These are phyloP conservation scores for Globisporangium perplexum DNA, from an alignment of 352 stramenopile genomes.

Conservation along the genomic window DNA sequence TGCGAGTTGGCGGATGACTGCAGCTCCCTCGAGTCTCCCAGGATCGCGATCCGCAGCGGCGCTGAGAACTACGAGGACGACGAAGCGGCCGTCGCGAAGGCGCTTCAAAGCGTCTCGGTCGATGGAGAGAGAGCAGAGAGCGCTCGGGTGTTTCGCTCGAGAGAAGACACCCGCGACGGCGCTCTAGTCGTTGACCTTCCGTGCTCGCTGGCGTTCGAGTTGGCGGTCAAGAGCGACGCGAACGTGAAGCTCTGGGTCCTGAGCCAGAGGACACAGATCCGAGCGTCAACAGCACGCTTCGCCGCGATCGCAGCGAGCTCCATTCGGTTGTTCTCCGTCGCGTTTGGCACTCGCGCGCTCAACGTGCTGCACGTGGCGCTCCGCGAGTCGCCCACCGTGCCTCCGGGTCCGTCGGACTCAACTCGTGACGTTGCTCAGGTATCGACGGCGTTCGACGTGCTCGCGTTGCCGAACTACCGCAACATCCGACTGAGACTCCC, in stretches of 20 bases:
- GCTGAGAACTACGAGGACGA: conserved; percentile 8
- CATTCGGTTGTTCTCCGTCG: conserved; percentile 8
- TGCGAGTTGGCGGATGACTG: conserved; percentile 6
- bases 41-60: background rate
- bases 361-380: conserved; percentile 3
- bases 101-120: conserved; percentile 8
- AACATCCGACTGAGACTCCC: conserved; percentile 4
- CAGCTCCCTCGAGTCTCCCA: background rate
- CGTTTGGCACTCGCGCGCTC: conserved; percentile 3
- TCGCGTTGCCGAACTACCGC: conserved; percentile 9
- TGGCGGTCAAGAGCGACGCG: conserved; percentile 1
- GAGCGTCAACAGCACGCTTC: background rate
- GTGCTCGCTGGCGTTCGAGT: conserved; percentile 6
- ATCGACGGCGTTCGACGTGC: background rate
- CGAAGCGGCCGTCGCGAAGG: conserved; percentile 10
- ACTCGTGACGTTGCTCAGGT: background rate
- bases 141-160: conserved; percentile 12
- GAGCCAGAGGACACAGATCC: conserved; percentile 1
- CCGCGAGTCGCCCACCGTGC: background rate
- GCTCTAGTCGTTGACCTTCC: conserved; percentile 8
- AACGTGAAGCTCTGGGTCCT: conserved; percentile 1
- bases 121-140: conserved; percentile 10
- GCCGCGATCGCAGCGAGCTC: background rate
- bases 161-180: background rate
- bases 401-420: background rate